A percentile compares a stretch with the other conserved stretches of the same genome.
phyloP scores from a whole-genome alignment of 495 filamentous ascomycete genomes.

The Aspergillus funiculosus region DNA sequence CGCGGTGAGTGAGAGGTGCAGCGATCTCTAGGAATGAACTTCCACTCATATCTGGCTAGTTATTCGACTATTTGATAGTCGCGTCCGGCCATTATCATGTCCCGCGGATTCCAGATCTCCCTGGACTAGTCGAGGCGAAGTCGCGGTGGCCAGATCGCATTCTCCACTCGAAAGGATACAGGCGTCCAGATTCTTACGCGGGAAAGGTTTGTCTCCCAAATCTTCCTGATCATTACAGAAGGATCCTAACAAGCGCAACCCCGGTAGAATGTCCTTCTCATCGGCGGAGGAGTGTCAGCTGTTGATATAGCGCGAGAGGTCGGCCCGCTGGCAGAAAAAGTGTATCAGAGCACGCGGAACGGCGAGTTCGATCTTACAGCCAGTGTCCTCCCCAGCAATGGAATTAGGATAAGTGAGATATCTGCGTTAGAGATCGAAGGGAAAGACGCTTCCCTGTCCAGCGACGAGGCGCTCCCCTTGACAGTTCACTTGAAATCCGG shows the following conservation, averaged over 20 bases:
- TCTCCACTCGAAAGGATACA: constrained; percentile 57
- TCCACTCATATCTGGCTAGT: constrained; percentile 20
- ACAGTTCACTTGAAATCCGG: constrained; percentile 37
- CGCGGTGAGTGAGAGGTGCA: constrained; percentile 17
- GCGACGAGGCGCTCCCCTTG: constrained; percentile 32
- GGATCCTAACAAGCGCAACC: too few relatives aligned
- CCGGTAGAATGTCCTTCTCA: constrained; percentile 52
- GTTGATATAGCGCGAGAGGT: constrained; percentile 56
- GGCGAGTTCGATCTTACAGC: constrained; percentile 52
- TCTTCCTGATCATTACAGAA: too few relatives aligned
- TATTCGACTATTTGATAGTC: constrained; percentile 53
- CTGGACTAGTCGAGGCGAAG: constrained; percentile 50
- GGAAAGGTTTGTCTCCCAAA: constrained; percentile 30
- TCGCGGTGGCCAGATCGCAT: constrained; percentile 44
- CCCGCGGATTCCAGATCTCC: constrained; percentile 50
- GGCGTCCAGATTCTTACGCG: constrained; percentile 42
- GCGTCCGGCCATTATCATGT: constrained; percentile 56
- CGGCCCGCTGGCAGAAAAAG: constrained; percentile 38
- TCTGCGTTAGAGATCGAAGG: constrained; percentile 23
- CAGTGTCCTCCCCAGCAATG: constrained; percentile 42
- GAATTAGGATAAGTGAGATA: constrained; percentile 47
- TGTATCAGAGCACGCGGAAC: constrained; percentile 56
- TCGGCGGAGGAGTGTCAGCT: constrained; percentile 57
- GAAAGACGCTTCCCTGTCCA: constrained; percentile 24
- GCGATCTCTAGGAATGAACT: neutral